phyloP scores from a whole-genome alignment of 495 filamentous ascomycete species.

The Podospora conica region DNA sequence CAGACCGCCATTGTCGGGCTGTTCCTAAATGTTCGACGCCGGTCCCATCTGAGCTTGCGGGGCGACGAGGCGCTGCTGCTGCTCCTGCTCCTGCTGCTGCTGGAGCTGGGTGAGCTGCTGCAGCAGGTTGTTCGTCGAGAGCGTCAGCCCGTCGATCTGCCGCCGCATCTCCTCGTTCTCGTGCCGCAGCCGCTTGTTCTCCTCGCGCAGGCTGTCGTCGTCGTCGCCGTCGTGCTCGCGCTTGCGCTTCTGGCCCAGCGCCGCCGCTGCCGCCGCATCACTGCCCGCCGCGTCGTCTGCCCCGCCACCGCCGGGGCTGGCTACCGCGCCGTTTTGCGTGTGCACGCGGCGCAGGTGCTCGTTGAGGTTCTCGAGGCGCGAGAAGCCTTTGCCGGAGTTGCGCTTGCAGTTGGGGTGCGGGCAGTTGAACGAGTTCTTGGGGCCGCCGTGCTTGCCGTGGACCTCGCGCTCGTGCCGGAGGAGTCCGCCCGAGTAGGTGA shows the following conservation, averaged over 20 bases:
- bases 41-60: slow-evolving; percentile 11
- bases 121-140: slow-evolving; percentile 27
- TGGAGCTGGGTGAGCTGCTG: slow-evolving; percentile 22
- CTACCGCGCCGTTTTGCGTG: slow-evolving; percentile 30
- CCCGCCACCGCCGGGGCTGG: slow-evolving; percentile 14
- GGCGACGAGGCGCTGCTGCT: slow-evolving; percentile 5
- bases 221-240: slow-evolving; percentile 17
- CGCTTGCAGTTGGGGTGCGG: slow-evolving; percentile 76
- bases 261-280: slow-evolving; percentile 13
- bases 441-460: slow-evolving; percentile 77
- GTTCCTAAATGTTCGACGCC: slow-evolving; percentile 19
- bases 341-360: slow-evolving; percentile 84
- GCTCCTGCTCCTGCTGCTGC: slow-evolving; percentile 9
- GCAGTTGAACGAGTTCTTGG: slow-evolving; percentile 71
- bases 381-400: slow-evolving; percentile 70
- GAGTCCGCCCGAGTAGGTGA: slow-evolving; percentile 88
- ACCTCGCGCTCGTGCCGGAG: slow-evolving; percentile 86
- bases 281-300: slow-evolving; percentile 32
- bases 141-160: slow-evolving; percentile 27
- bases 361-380: slow-evolving; percentile 78
- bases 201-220: slow-evolving; percentile 32
- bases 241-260: slow-evolving; percentile 32
- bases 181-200: slow-evolving; percentile 32
- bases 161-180: slow-evolving; percentile 34
- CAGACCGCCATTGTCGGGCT: background rate